Conservation (phyloP, 768 basidiomycete genomes). For the Udeniomyces megalosporus region DNA sequence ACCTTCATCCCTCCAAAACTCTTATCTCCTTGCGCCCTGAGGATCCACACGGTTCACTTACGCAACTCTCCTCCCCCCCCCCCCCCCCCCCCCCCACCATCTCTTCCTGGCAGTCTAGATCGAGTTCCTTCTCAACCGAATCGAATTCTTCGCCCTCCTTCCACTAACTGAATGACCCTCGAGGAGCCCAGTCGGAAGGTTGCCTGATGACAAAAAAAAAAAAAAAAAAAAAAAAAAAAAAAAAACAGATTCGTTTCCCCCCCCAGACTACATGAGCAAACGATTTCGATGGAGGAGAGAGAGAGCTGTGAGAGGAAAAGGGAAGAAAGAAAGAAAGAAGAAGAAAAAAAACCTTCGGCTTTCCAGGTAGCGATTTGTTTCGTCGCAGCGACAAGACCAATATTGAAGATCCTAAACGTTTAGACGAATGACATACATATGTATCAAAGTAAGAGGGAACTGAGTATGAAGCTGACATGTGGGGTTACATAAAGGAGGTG, state of each 20-base stretch:
- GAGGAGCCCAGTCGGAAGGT: slow-evolving; percentile 9
- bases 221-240: neutral
- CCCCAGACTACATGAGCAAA: too few species aligned
- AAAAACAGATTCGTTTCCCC: too few species aligned
- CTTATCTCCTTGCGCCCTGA: neutral
- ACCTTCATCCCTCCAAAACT: neutral
- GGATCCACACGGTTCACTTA: too few species aligned
- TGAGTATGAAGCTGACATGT: too few species aligned
- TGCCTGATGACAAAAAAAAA: neutral
- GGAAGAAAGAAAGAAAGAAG: too few species aligned
- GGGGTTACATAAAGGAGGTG: too few species aligned
- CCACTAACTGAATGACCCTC: neutral
- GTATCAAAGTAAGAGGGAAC: neutral
- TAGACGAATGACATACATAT: too few species aligned
- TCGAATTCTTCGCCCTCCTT: slow-evolving; percentile 1
- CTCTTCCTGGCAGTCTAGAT: slow-evolving; percentile 1
- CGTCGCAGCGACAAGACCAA: slow-evolving; percentile 59
- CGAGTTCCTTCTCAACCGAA: slow-evolving; percentile 8
- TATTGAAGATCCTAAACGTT: slow-evolving; percentile 46
- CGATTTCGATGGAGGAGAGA: neutral
- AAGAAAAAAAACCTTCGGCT: slow-evolving; percentile 70
- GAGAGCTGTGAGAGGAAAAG: too few species aligned
- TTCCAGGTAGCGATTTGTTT: slow-evolving; percentile 61
- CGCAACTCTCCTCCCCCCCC: slow-evolving; percentile 4
- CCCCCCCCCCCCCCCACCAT: slow-evolving; percentile 16